Base-by-base conservation (phyloP, 2,329 filamentous ascomycete genomes). In the Fusarium palustre region DNA sequence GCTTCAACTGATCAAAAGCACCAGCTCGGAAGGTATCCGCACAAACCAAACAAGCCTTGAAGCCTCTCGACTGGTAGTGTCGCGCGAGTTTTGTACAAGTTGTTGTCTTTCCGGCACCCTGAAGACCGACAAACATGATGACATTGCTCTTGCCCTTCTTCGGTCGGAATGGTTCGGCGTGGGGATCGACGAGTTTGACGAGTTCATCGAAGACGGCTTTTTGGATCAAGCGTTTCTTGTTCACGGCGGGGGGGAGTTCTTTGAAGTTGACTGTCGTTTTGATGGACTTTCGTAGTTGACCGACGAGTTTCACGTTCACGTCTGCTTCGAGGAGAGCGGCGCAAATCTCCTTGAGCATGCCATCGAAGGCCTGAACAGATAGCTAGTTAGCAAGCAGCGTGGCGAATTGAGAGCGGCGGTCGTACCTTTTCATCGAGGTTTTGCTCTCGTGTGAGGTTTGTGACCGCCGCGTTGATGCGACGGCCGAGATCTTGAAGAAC, bases 111-210 rank as follows among this genome's bases (percentile, higher is more conserved):
- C 96, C 96, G 7, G 95, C 93, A 85, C 96, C 96, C 81, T 99
- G 96, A 49, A 99, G 86, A 82, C 96, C 96, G 68, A 99, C 96
- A 79, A 99, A 98, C 96, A 99, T 99, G 81, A 99, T 97, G 77
- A 99, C 92, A 80, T 97, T 99, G 68, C 91, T 86, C 79, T 94
- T 96, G 70, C 94, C 94, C 83, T 98, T 99, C 84, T 97, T 97
- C 24, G 95, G 94, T 79, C 97, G 96, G 86, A 97, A 99, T 0
- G 95, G 91, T 71, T 97, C 94, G 75, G 92, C 91, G 81, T 98
- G 95, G 28, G 96, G 96, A 76, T 99, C 94, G 72, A 99, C 96
- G 52, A 99, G 90, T 76, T 93, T 91, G 72, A 98, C 95, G 54
- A 99, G 90, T 80, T 98, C 94, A 78, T 99, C 95, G 80, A 97